Evolutionary conservation across 1,284 basidiomycete genomes (phyloP).

Genomic region (Sphaerobolus stellatus): DNA sequence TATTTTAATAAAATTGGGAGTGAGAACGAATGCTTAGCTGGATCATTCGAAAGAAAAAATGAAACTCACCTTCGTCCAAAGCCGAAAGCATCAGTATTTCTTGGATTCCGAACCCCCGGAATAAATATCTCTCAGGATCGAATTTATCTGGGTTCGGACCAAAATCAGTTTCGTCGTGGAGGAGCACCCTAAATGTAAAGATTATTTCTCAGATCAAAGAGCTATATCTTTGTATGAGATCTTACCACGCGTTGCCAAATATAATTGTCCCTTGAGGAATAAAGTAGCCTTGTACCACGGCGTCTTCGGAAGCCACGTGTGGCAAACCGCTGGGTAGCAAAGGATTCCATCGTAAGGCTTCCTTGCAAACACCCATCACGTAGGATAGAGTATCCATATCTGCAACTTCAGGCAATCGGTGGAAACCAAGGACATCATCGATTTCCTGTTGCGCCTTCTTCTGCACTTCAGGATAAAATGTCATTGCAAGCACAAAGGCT

Average conservation of each 20-base stretch:
- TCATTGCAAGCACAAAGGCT: slow-evolving; percentile 15
- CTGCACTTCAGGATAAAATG: slow-evolving; percentile 15
- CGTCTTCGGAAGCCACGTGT: neutral
- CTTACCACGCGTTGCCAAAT: neutral
- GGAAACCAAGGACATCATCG: slow-evolving; percentile 12
- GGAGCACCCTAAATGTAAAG: neutral
- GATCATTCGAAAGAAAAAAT: too few species aligned
- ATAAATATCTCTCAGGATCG: neutral
- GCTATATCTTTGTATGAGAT: too few species aligned
- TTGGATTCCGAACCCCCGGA: neutral
- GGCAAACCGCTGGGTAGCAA: neutral
- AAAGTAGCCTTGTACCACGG: neutral
- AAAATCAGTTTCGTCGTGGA: neutral
- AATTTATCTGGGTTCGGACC: neutral
- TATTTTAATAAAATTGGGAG: too few species aligned
- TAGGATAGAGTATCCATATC: slow-evolving; percentile 18
- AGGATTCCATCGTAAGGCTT: neutral
- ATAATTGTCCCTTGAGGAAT: neutral
- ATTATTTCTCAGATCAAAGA: too few species aligned
- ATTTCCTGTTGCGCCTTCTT: slow-evolving; percentile 17
- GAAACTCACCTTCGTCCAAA: neutral
- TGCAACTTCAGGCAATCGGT: slow-evolving; percentile 13
- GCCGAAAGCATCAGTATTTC: neutral
- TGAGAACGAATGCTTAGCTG: too few species aligned
- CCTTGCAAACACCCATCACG: slow-evolving; percentile 20